Percentiles rank a stretch among this genome's conserved stretches.
Evolutionary conservation across 352 stramenopile species (phyloP).

Genomic region (Phytopythium litorale): DNA sequence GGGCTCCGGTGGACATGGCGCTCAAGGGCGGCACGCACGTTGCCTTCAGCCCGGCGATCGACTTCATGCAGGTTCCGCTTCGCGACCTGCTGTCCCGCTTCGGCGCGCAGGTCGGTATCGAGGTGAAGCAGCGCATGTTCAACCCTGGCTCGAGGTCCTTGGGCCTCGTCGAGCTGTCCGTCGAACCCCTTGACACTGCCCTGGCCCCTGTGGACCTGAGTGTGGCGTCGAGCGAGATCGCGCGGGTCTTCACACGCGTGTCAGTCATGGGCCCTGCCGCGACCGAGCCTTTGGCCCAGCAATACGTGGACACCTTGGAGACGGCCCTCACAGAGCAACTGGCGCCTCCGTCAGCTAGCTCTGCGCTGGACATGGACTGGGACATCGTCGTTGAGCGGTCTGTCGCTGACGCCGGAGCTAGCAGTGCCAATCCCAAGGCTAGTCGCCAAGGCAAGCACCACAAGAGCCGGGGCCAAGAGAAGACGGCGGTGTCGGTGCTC

Average conservation of each 20-base stretch:
- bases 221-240: conserved; percentile 21
- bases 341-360: neutral
- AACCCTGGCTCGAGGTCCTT: conserved; percentile 26
- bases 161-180: conserved; percentile 34
- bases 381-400: conserved; percentile 32
- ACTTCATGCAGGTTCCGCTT: conserved; percentile 58
- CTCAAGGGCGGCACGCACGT: conserved; percentile 59
- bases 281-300: conserved; percentile 29
- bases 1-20: conserved; percentile 16
- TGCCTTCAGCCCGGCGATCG: conserved; percentile 52
- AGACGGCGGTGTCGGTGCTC: conserved; percentile 33
- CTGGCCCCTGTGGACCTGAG: conserved; percentile 40
- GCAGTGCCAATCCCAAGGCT: neutral
- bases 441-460: conserved; percentile 12
- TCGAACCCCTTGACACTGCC: conserved; percentile 12
- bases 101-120: conserved; percentile 26
- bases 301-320: conserved; percentile 32
- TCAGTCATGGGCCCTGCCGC: conserved; percentile 37
- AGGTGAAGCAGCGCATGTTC: conserved; percentile 45
- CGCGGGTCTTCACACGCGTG: conserved; percentile 31
- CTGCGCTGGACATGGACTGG: conserved; percentile 9
- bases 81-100: conserved; percentile 36
- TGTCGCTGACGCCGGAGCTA: neutral
- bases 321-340: conserved; percentile 18
- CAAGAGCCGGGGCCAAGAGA: conserved; percentile 15